phyloP scores from a whole-genome alignment of 352 stramenopile species.

The Saprolegnia diclina region DNA sequence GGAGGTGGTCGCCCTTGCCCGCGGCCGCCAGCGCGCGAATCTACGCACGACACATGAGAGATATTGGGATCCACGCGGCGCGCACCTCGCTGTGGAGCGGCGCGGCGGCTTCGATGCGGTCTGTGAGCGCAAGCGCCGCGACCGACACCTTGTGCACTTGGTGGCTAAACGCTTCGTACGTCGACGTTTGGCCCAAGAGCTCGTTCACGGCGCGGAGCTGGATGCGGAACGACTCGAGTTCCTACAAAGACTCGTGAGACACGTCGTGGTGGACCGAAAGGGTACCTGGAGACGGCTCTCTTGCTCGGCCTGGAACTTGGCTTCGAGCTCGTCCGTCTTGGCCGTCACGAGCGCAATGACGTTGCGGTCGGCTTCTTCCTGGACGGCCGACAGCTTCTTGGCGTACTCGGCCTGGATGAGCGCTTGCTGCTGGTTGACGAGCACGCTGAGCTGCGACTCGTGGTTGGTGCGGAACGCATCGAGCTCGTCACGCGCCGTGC shows the following conservation, averaged over 20 bases:
- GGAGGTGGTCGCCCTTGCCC: conserved; percentile 66
- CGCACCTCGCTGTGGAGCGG: conserved; percentile 56
- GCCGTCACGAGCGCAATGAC: conserved; percentile 34
- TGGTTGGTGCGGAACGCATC: conserved; percentile 7
- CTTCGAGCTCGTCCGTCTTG: conserved; percentile 53
- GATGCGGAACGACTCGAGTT: conserved; percentile 61
- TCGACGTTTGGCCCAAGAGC: conserved; percentile 65
- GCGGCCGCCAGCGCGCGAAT: conserved; percentile 63
- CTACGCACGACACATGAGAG: conserved; percentile 24
- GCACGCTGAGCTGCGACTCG: conserved; percentile 5
- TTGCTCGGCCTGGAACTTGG: conserved; percentile 53
- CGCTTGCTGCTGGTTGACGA: conserved; percentile 8
- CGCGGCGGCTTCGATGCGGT: conserved; percentile 70
- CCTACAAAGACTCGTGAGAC: conserved; percentile 23
- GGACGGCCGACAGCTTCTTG: conserved; percentile 10
- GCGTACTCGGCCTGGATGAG: conserved; percentile 14
- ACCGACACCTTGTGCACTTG: conserved; percentile 80
- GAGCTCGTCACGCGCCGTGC: conserved; percentile 49
- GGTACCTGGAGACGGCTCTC: conserved; percentile 44
- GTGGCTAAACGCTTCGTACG: conserved; percentile 81
- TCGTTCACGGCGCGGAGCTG: conserved; percentile 59
- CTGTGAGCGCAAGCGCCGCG: conserved; percentile 63
- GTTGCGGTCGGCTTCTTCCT: conserved; percentile 11
- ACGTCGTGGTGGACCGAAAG: conserved; percentile 8
- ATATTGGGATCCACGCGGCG: not conserved